Conservation (phyloP, 768 basidiomycete genomes). For the Lyophyllum decastes region DNA sequence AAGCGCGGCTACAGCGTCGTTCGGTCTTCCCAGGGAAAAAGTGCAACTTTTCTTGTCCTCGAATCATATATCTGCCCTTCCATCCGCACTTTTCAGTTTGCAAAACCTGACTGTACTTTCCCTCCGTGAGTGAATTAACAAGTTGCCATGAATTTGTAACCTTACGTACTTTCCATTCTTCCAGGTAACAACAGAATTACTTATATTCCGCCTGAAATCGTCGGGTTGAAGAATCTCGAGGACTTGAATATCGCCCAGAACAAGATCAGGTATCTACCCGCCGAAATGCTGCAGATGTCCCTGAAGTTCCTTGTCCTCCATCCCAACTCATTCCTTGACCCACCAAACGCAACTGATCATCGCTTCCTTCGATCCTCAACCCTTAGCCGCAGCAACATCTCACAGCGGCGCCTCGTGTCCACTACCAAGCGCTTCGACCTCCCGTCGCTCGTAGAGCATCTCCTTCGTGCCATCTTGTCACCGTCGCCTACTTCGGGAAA, state of each 20-base stretch:
- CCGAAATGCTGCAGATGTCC: slow-evolving; percentile 64
- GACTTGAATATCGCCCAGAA: slow-evolving; percentile 68
- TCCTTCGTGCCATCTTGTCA: slow-evolving; percentile 34
- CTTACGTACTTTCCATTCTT: slow-evolving; percentile 15
- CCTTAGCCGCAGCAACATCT: slow-evolving; percentile 1
- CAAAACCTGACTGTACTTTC: slow-evolving; percentile 61
- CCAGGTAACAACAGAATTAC: slow-evolving; percentile 61
- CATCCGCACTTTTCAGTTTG: slow-evolving; percentile 57
- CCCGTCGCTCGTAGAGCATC: slow-evolving; percentile 34
- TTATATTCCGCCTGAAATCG: slow-evolving; percentile 65
- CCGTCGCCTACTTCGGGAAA: slow-evolving; percentile 19
- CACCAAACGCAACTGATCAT: slow-evolving; percentile 9
- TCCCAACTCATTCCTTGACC: slow-evolving; percentile 61
- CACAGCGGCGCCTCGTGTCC: slow-evolving; percentile 24
- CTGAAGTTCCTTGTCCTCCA: slow-evolving; percentile 47
- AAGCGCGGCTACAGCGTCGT: slow-evolving; percentile 29
- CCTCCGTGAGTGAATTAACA: slow-evolving; percentile 48
- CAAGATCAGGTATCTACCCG: slow-evolving; percentile 57
- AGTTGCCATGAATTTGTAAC: neutral
- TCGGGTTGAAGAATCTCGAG: slow-evolving; percentile 48
- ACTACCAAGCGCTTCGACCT: slow-evolving; percentile 23
- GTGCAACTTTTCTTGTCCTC: slow-evolving; percentile 57
- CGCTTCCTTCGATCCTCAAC: slow-evolving; percentile 11
- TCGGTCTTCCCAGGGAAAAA: slow-evolving; percentile 46
- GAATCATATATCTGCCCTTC: slow-evolving; percentile 57